These are phyloP conservation scores for Neopestalotiopsis sp. DNA, from an alignment of 2,329 filamentous ascomycete genomes.

Conservation along the genomic window DNA sequence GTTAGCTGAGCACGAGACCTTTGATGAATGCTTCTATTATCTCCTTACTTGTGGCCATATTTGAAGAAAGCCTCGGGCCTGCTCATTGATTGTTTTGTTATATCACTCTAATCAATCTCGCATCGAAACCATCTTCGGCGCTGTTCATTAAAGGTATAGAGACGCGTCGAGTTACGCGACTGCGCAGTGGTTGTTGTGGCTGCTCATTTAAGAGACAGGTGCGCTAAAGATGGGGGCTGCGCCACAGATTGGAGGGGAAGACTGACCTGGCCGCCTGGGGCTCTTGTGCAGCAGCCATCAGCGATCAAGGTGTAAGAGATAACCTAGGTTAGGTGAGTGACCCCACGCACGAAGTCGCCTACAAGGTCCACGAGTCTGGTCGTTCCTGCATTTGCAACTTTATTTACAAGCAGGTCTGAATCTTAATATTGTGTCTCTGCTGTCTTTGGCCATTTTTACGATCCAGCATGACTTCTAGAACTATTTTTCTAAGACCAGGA, in stretches of 20 bases:
- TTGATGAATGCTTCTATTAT: slow-evolving; percentile 18
- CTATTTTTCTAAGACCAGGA: background rate
- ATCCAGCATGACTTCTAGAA: background rate
- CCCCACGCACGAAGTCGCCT: background rate
- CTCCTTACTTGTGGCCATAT: slow-evolving; percentile 42
- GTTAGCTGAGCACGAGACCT: background rate
- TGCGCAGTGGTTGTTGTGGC: background rate
- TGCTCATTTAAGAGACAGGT: background rate
- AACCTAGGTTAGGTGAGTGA: background rate
- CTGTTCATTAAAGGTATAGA: background rate
- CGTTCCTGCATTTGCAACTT: background rate
- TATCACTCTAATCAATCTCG: background rate
- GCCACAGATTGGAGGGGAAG: background rate
- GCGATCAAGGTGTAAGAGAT: too few relatives aligned
- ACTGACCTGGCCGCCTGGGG: too few relatives aligned
- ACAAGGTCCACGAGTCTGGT: background rate
- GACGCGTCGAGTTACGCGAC: slow-evolving; percentile 13
- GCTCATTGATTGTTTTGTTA: background rate
- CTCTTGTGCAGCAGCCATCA: too few relatives aligned
- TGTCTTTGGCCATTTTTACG: background rate
- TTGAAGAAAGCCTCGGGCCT: background rate
- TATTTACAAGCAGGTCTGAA: background rate
- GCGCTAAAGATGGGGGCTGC: background rate
- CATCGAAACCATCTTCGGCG: background rate
- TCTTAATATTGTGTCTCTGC: background rate